Evolutionary conservation across 225 moss, liverwort and hornwort genomes (phyloP).

Genomic region (Physcomitrellopsis africana): DNA sequence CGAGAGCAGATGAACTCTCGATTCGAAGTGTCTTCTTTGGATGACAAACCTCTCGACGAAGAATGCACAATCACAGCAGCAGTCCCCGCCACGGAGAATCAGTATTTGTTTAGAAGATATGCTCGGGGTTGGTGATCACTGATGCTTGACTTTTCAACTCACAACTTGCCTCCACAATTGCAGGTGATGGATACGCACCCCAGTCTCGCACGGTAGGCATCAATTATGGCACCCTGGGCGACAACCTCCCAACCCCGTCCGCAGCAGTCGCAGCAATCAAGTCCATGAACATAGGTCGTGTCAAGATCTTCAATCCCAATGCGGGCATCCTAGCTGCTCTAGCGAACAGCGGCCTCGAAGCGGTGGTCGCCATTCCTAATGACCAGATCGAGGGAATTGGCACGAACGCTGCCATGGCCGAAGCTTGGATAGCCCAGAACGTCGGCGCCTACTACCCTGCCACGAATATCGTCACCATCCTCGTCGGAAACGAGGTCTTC

Average conservation of each 20-base stretch:
- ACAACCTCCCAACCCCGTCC: constrained; percentile 58
- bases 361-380: constrained; percentile 56
- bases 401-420: constrained; percentile 33
- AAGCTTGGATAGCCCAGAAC: constrained; percentile 51
- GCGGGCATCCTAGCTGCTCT: constrained; percentile 54
- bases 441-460: constrained; percentile 46
- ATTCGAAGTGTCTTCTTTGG: not conserved
- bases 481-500: constrained; percentile 58
- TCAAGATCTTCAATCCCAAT: constrained; percentile 73
- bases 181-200: constrained; percentile 27
- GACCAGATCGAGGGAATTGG: constrained; percentile 58
- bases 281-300: constrained; percentile 62
- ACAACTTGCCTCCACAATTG: not conserved
- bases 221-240: constrained; percentile 69
- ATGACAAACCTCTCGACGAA: not conserved
- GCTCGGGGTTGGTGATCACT: not conserved
- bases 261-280: constrained; percentile 45
- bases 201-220: constrained; percentile 60
- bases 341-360: constrained; percentile 57
- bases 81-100: not conserved
- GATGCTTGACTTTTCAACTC: constrained; percentile 14
- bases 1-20: not conserved
- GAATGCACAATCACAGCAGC: not conserved
- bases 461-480: constrained; percentile 51
- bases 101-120: not conserved